A percentile compares a stretch with the other conserved stretches of the same genome.
Conservation (phyloP, 1,284 basidiomycete genomes). For the Fomitopsis pinicola region DNA sequence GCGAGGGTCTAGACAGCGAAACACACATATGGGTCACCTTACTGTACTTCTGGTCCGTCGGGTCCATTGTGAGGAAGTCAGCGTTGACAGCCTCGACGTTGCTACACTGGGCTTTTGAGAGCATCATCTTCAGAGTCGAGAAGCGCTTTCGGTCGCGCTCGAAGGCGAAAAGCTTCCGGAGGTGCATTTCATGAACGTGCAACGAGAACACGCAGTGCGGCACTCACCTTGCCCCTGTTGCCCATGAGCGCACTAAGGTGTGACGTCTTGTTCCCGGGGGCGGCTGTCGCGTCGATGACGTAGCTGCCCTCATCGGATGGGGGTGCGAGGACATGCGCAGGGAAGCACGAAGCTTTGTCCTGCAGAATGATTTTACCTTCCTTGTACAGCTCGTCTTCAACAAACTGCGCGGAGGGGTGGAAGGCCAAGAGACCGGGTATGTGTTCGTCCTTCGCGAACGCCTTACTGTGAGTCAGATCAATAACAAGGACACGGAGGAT, state of each 20-base stretch:
- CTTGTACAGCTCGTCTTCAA: conserved; percentile 58
- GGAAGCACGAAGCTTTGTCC: conserved; percentile 98
- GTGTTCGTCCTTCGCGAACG: conserved; percentile 73
- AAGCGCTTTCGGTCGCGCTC: conserved; percentile 81
- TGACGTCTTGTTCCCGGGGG: conserved; percentile 98
- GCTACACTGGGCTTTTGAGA: conserved; percentile 70
- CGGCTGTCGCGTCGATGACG: conserved; percentile 94
- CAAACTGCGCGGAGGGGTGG: conserved; percentile 58
- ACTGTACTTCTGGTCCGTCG: conserved; percentile 55
- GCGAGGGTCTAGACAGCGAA: not conserved
- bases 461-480: conserved; percentile 34
- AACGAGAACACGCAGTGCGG: not conserved
- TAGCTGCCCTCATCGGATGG: conserved; percentile 44
- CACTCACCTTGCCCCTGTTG: conserved; percentile 70
- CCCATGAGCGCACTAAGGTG: conserved; percentile 87
- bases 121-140: conserved; percentile 79
- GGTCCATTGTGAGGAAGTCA: conserved; percentile 80
- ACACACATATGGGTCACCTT: conserved; percentile 82
- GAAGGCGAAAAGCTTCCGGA: conserved; percentile 73
- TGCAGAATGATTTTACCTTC: conserved; percentile 88
- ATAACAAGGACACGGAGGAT: not conserved
- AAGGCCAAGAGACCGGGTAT: conserved; percentile 81
- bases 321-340: conserved; percentile 76
- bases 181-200: no score
- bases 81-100: conserved; percentile 72